Conservation (phyloP, 2,329 filamentous ascomycete species). For the Talaromyces albobiverticillius region DNA sequence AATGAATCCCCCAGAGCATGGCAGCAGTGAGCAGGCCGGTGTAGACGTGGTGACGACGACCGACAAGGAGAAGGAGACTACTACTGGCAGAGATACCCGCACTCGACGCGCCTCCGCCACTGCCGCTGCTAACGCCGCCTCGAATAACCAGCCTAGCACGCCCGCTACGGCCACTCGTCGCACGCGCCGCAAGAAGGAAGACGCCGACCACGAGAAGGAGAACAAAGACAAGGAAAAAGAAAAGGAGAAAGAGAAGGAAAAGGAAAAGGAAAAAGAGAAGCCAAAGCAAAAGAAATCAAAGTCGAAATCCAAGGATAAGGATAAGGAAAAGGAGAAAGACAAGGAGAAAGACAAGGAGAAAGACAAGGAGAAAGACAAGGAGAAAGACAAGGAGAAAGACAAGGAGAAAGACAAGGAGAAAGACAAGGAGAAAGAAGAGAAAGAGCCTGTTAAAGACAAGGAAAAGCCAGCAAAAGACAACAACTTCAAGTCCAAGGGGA, state of each 20-base stretch:
- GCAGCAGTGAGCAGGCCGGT: neutral
- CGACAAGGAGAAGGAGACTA: slow-evolving; percentile 11
- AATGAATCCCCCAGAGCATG: slow-evolving; percentile 8
- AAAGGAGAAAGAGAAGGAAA: slow-evolving; percentile 23
- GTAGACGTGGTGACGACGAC: neutral
- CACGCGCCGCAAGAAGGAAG: slow-evolving; percentile 41
- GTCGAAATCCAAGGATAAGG: slow-evolving; percentile 20
- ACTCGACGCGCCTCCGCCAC: slow-evolving; percentile 31
- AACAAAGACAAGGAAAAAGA: slow-evolving; percentile 23
- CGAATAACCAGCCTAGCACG: slow-evolving; percentile 21
- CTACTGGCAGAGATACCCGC: slow-evolving; percentile 24
- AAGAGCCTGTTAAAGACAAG: slow-evolving; percentile 24
- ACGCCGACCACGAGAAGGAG: slow-evolving; percentile 25
- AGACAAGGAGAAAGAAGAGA: slow-evolving; percentile 29
- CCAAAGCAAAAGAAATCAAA: slow-evolving; percentile 18
- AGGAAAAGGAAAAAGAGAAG: slow-evolving; percentile 21
- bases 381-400: slow-evolving; percentile 19
- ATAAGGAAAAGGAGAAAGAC: slow-evolving; percentile 17
- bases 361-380: slow-evolving; percentile 21
- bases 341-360: slow-evolving; percentile 31
- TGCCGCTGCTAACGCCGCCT: slow-evolving; percentile 17
- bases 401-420: slow-evolving; percentile 21
- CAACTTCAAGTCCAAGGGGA: no score
- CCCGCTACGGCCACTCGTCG: slow-evolving; percentile 19
- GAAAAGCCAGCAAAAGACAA: slow-evolving; percentile 22